A percentile compares a stretch with the other conserved stretches of the same genome.
These are phyloP conservation scores for Rhynchospora pubera DNA, from an alignment of 176 grass and related monocot species.

Conservation along the genomic window DNA sequence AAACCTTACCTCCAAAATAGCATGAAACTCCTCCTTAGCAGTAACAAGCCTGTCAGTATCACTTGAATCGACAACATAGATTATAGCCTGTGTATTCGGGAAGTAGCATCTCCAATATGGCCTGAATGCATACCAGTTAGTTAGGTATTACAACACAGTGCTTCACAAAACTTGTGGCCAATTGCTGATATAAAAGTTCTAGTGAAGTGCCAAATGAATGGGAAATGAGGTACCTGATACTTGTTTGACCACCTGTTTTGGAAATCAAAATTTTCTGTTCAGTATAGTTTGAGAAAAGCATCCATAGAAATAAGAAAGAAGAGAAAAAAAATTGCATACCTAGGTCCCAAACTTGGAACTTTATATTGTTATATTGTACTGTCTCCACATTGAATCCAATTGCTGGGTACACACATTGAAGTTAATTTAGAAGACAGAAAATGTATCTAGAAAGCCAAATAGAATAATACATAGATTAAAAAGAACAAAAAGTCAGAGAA, in stretches of 20 bases:
- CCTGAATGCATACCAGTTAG: slow-evolving; percentile 29
- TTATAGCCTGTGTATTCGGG: slow-evolving; percentile 96
- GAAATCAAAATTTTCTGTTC: slow-evolving; percentile 35
- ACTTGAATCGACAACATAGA: slow-evolving; percentile 99
- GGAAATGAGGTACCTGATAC: slow-evolving; percentile 72
- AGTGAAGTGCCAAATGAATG: not conserved
- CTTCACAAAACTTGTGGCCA: not conserved
- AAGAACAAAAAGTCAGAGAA: slow-evolving; percentile 9
- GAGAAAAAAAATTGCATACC: slow-evolving; percentile 35
- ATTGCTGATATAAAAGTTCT: not conserved
- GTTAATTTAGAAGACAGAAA: not conserved
- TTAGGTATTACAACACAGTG: not conserved
- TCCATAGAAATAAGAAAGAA: not conserved
- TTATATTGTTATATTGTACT: slow-evolving; percentile 97
- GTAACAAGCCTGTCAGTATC: slow-evolving; percentile 97
- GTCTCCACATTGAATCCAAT: slow-evolving; percentile 99
- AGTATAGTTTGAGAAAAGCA: slow-evolving; percentile 16
- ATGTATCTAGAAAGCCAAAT: slow-evolving; percentile 7
- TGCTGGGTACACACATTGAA: slow-evolving; percentile 43
- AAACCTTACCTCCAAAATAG: slow-evolving; percentile 81
- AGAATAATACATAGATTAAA: not conserved
- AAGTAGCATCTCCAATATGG: slow-evolving; percentile 99
- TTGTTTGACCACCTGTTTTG: slow-evolving; percentile 95
- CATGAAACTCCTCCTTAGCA: slow-evolving; percentile 95
- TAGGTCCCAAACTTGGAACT: slow-evolving; percentile 98